phyloP scores from a whole-genome alignment of 345 rosid species.

The Hibiscus tridactylites region DNA sequence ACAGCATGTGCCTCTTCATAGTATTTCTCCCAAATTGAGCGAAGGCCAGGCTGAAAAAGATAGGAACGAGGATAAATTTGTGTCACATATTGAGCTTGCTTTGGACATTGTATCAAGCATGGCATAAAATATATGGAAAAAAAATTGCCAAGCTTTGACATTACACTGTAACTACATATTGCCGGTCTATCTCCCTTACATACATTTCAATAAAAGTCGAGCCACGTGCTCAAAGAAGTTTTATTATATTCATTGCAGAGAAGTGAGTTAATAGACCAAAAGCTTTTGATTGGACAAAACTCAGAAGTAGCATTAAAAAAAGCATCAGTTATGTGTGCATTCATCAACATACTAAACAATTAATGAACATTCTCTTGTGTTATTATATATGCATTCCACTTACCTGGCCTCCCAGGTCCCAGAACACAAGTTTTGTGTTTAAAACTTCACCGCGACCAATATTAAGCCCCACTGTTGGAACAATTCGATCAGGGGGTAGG shows the following conservation, averaged over 20 bases:
- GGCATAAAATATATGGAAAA: not conserved
- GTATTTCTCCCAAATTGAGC: constrained; percentile 98
- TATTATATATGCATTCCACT: not conserved
- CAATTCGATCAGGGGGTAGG: constrained; percentile 92
- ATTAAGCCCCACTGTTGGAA: constrained; percentile 98
- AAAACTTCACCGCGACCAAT: constrained; percentile 82
- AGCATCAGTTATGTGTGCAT: not conserved
- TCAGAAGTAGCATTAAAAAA: not conserved
- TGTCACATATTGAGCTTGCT: not conserved
- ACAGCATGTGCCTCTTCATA: constrained; percentile 98
- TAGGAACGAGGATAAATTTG: not conserved
- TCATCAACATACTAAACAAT: not conserved
- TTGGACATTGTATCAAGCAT: not conserved
- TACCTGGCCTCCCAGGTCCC: constrained; percentile 99
- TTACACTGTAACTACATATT: not conserved
- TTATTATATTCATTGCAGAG: not conserved
- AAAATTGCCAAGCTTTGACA: not conserved
- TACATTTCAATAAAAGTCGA: not conserved
- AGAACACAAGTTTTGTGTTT: constrained; percentile 78
- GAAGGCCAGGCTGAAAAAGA: constrained; percentile 68
- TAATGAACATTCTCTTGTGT: not conserved
- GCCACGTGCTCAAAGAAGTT: not conserved
- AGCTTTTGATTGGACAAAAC: not conserved
- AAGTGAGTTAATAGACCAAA: not conserved
- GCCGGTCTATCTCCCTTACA: not conserved